Base-by-base conservation (phyloP, 352 stramenopile genomes). In the Pythium brassicae region DNA sequence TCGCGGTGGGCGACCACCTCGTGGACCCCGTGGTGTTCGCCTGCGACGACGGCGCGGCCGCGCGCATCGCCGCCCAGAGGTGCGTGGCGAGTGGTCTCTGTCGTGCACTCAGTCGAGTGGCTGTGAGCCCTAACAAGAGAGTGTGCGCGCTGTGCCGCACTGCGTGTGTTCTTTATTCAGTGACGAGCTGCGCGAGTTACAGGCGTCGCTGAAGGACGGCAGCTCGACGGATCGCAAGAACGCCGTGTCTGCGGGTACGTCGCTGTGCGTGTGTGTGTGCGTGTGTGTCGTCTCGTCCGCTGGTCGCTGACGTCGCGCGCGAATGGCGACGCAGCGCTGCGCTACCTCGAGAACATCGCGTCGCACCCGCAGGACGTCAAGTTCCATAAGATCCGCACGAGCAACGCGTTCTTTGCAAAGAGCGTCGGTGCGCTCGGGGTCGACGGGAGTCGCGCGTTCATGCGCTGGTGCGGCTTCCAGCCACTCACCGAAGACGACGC, bases 281-380 rank as follows among this genome's bases (percentile, higher is more conserved):
- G 15, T 61, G 27, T n/a, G n/a, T n/a, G 22, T 29, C 3, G 44
- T 4, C 2, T 34, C 12, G 11, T n/a, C 22, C 25, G 7, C 40
- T 22, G 12, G 59, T 20, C 22, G 44, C 14, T 32, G n/a, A 27
- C 34, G 54, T 42, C 5, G 35, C 17, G 7, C 22, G 39, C 6
- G 39, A 23, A 22, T 22, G 39, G 17, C n/a, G 15, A 22, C 48
- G 40, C 20, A 86, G 71, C 62, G 1, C 56, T 76, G n/a, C 76
- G 77, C 5, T 94, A 92, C 57, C 29, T 94, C 25, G 69, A 71
- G 12, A 92, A 92, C 58, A 76, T 94, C n/a, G 59, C 62, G 0
- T 53, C 50, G 12, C 65, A 83, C 10, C 80, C 82, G 7, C 42
- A 65, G 7, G 79, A 94, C 12, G 23, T 29, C 1, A 90, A 87